Conservation (phyloP, 805 yeast genomes). For the Geotrichum ghanense region DNA sequence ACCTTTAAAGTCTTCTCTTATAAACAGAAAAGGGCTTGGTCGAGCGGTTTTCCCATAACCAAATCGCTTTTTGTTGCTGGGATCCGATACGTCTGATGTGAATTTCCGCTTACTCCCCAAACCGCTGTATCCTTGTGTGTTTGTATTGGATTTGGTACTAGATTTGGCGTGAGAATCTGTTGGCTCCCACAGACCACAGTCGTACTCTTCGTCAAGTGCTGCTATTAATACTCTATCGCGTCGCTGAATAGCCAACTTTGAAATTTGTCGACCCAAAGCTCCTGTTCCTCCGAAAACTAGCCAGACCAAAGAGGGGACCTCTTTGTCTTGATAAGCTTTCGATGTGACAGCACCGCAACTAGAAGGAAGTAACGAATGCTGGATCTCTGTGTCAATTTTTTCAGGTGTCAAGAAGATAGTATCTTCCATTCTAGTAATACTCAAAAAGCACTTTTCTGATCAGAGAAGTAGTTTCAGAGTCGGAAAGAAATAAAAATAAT, state of each 20-base stretch:
- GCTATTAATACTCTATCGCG: slow-evolving; percentile 17
- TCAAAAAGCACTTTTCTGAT: too few relatives aligned
- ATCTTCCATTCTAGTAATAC: too few relatives aligned
- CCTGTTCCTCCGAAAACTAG: slow-evolving; percentile 20
- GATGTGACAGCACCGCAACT: background rate
- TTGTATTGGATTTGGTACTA: too few relatives aligned
- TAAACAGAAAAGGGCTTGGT: slow-evolving; percentile 7
- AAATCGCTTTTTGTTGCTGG: background rate
- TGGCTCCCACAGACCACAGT: background rate
- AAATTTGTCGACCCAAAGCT: slow-evolving; percentile 15
- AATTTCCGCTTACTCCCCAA: background rate
- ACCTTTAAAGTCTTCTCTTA: slow-evolving; percentile 10
- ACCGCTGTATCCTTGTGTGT: too few relatives aligned
- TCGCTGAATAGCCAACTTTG: slow-evolving; percentile 14
- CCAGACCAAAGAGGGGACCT: background rate
- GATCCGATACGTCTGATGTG: background rate
- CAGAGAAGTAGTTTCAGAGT: too few relatives aligned
- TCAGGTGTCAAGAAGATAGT: background rate
- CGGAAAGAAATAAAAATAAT: too few relatives aligned
- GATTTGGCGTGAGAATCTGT: background rate
- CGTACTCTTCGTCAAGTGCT: slow-evolving; percentile 6
- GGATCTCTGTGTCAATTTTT: background rate
- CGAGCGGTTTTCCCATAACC: slow-evolving; percentile 6
- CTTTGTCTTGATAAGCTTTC: background rate
- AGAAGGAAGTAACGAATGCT: background rate